Evolutionary conservation across 305 asterid genomes (phyloP), one percentile per base, ranked within the genome.

Genomic region (Ruellia speciosa): DNA sequence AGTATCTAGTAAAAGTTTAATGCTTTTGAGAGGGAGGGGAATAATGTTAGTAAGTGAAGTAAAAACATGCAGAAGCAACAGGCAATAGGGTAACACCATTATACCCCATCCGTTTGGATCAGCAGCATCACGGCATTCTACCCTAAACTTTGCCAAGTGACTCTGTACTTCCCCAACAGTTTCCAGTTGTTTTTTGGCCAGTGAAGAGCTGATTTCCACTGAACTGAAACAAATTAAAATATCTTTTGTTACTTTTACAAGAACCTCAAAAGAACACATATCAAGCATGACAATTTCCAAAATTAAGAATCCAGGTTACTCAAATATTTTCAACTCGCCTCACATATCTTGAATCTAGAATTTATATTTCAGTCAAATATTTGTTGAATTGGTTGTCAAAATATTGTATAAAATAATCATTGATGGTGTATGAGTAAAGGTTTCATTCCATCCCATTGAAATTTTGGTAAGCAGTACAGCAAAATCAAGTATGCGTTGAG

Each of bases 51-150:
- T 19, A 54, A 58, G 13, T 58, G 63, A 43, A 59, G 46, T 16
- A 11, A 52, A 43, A 48, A 50, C 19, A 60, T 52, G 54, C 58
- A 61, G 14, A 59, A 52, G 63, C 24, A 62, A 65, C 24, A 57
- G 47, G 40, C 15, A 62, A 11, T 54, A 52, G 52, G 49, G 31
- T 58, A 47, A 6, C 52, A 47, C 20, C 52, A 47, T 47, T 16
- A 47, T 47, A 93, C 96, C 86, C 99, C 99, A 93, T 73, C 92
- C 97, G 56, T 67, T 81, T 58, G 70, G 79, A 73, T 88, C 94
- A 63, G 97, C 83, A 65, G 99, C 99, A 78, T 93, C 99, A 68
- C 97, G 96, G 56, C 79, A 77, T 79, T 93, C 93, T 51, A 93
- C 96, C 67, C 69, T 79, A 72, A 88, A 93, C 74, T 72, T 88